These are phyloP conservation scores for Trichosporon sp. DNA, from an alignment of 1,284 basidiomycete genomes.

Conservation along the genomic window DNA sequence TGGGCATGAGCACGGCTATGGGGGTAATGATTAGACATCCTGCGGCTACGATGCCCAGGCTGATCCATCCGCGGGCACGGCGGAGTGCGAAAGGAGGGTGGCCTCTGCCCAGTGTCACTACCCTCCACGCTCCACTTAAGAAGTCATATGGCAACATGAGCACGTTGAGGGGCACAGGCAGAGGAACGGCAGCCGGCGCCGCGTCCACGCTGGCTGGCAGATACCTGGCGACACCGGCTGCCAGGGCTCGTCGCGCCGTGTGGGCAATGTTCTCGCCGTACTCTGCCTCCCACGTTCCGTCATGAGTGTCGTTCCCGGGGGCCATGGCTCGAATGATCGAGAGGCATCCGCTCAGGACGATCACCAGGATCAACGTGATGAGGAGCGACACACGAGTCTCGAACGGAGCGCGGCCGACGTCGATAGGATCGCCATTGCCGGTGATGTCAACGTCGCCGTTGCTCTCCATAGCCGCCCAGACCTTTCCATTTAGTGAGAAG, in stretches of 20 bases:
- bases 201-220: constrained; percentile 12
- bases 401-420: constrained; percentile 21
- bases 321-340: constrained; percentile 22
- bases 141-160: constrained; percentile 22
- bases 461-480: constrained; percentile 7
- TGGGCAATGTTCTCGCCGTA: constrained; percentile 17
- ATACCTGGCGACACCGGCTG: constrained; percentile 18
- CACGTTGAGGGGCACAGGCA: constrained; percentile 24
- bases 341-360: constrained; percentile 13
- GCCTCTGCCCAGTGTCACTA: constrained; percentile 1
- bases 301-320: constrained; percentile 17
- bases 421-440: constrained; percentile 8
- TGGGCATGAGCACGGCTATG: constrained; percentile 10
- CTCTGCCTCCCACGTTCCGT: constrained; percentile 23
- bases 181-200: constrained; percentile 8
- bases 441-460: background rate
- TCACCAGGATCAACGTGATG: constrained; percentile 16
- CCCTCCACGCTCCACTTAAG: constrained; percentile 5
- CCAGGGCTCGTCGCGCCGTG: constrained; percentile 12
- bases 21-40: constrained; percentile 14
- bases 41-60: constrained; percentile 14
- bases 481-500: constrained; percentile 19
- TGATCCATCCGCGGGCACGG: constrained; percentile 14
- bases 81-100: constrained; percentile 14
- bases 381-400: constrained; percentile 19